These are phyloP conservation scores for Trichophyton equinum DNA, from an alignment of 2,329 filamentous ascomycete species.

Conservation along the genomic window DNA sequence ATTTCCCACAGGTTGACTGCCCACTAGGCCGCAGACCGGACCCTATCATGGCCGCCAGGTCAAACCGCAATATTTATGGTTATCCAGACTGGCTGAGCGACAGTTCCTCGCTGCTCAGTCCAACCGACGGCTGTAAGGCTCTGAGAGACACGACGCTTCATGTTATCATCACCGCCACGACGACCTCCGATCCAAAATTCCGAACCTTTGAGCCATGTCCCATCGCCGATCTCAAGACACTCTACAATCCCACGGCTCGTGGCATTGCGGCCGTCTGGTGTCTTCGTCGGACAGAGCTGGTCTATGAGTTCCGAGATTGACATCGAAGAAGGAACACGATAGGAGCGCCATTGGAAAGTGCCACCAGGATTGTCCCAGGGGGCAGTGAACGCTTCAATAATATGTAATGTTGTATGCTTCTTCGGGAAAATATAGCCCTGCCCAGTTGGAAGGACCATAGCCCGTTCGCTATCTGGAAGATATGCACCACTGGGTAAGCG, in stretches of 20 bases:
- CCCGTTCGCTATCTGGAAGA: constrained; percentile 38
- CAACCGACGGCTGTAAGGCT: constrained; percentile 48
- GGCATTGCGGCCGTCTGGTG: constrained; percentile 13
- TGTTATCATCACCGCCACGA: constrained; percentile 11
- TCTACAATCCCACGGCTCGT: constrained; percentile 43
- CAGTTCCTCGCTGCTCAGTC: constrained; percentile 31
- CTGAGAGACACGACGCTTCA: constrained; percentile 37
- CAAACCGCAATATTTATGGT: neutral
- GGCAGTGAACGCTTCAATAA: constrained; percentile 36
- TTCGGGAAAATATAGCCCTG: constrained; percentile 50
- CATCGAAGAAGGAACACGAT: constrained; percentile 42
- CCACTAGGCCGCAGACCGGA: too few relatives aligned
- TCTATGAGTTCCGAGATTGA: constrained; percentile 46
- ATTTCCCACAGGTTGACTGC: too few relatives aligned
- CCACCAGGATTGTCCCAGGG: constrained; percentile 24
- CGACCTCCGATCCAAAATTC: constrained; percentile 35
- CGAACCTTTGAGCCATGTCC: constrained; percentile 48
- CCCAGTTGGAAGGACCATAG: constrained; percentile 39
- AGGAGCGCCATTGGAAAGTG: constrained; percentile 37
- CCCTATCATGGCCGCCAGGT: too few relatives aligned
- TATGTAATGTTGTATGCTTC: constrained; percentile 48
- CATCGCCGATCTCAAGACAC: constrained; percentile 42
- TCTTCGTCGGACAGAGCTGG: constrained; percentile 46
- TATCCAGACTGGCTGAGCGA: constrained; percentile 16
- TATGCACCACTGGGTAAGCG: constrained; percentile 40